Evolutionary conservation across 345 rosid genomes (phyloP), one percentile per base, ranked within the genome.

Genomic region (Eucalyptus marginata): DNA sequence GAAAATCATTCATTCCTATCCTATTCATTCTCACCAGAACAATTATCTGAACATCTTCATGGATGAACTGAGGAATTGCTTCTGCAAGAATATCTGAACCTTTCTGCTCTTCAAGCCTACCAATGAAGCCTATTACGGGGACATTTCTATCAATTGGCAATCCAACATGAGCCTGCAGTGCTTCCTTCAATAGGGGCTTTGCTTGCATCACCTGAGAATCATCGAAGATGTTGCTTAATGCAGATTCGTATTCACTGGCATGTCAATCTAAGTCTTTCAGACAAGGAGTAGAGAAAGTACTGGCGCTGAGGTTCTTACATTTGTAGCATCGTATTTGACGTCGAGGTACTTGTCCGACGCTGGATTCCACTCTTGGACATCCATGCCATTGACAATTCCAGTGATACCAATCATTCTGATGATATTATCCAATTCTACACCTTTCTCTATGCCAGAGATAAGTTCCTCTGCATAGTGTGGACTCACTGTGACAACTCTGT

Each of bases 351-450:
- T 96, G 92, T 97, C 99, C 8, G 94, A 92, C 12, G 93, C 90
- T 25, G 99, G 99, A 88, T 97, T 95, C 99, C 98, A 97, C 89
- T 97, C 99, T 91, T 97, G 98, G 91, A 96, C 96, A 88, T 97
- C 99, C 99, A 97, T 96, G 64, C 99, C 99, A 87, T 97, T 97
- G 24, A 94, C 89, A 47, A 97, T 95, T 59, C 99, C 99, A 14
- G 94, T 91, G 85, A 97, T 93, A 46, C 94, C 91, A 47, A 91
- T 89, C 90, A n/a, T 91, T 40, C 99, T 96, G 85, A 94, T 88
- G 89, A 93, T 51, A 86, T 88, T 92, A 88, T 96, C 97, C 90
- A 97, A 90, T 87, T 97, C 99, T 59, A 96, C 99, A 58, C 99
- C 99, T 92, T 92, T 96, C 3, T 93, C 96, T 18, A 51, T n/a